Base-by-base conservation (phyloP, 1,284 basidiomycete species). In the Rhodofomes roseus region DNA sequence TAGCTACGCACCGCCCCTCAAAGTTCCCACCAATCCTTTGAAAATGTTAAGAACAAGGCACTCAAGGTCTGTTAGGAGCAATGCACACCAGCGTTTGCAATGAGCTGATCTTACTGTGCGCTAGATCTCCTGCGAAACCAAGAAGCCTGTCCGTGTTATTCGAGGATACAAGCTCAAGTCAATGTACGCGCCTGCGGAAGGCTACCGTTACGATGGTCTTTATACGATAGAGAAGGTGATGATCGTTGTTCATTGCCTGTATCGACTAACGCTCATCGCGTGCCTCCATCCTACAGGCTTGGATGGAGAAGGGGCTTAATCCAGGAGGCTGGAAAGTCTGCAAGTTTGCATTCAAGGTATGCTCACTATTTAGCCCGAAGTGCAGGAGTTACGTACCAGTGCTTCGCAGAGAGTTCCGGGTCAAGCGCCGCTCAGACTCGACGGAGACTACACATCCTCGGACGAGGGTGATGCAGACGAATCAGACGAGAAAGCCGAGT, bases 1-100 rank as follows among this genome's bases (percentile, higher is more conserved):
- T 58, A 95, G 87, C 81, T 95, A 54, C 86, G 93, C 8, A 94
- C 93, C 0, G 93, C 89, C 2, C 89, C 87, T 14, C 93, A 95
- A 71, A 89, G 85, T 65, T 85, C 77, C 41, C 85, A 95, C 69
- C 93, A 95, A 70, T 79, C 76, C 0, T 95, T 92, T 65, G 88
- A 92, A 2, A 82, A 87, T 60, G 69, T 68, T 22, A 84, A 85
- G 66, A 95, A 95, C 70, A 83, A 77, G 61, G 81, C 89, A 29
- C 73, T 95, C 31, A 75, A 83, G 74, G 88, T 89, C 62, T 29
- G 70, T 56, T 18, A 16, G 9, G 12, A 14, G 2, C n/a, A 16
- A 27, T n/a, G 22, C 23, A 25, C 2, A 9, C 12, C n/a, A 5
- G 31, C 12, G n/a, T 4, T 6, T 11, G 22, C 7, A 8, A 44